Conservation (phyloP, 2,329 filamentous ascomycete species). For the Fusarium drepaniforme region DNA sequence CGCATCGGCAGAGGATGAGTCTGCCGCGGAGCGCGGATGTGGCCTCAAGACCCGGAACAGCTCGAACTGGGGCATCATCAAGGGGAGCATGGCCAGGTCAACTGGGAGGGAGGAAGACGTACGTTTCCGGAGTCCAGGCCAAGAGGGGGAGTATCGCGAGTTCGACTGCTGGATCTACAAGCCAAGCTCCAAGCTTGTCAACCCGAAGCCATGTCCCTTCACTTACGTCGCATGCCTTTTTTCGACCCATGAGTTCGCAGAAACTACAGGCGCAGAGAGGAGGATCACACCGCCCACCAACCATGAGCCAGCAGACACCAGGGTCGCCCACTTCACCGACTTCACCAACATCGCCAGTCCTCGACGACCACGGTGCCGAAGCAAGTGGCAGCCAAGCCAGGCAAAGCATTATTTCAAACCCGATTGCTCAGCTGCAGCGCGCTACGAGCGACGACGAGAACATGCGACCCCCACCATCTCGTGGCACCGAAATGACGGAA, state of each 20-base stretch:
- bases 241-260: slow-evolving; percentile 96
- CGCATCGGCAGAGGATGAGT: slow-evolving; percentile 44
- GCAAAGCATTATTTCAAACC: slow-evolving; percentile 69
- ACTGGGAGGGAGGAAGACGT: slow-evolving; percentile 64
- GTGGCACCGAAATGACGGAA: slow-evolving; percentile 85
- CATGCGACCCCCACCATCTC: slow-evolving; percentile 73
- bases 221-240: slow-evolving; percentile 90
- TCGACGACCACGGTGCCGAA: slow-evolving; percentile 57
- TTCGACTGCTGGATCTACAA: slow-evolving; percentile 65
- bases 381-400: slow-evolving; percentile 60
- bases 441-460: slow-evolving; percentile 58
- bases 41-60: slow-evolving; percentile 66
- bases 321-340: slow-evolving; percentile 32
- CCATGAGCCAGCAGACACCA: slow-evolving; percentile 52
- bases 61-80: slow-evolving; percentile 60
- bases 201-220: slow-evolving; percentile 91
- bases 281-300: slow-evolving; percentile 63
- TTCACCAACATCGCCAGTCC: slow-evolving; percentile 36
- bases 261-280: slow-evolving; percentile 89
- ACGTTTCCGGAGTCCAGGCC: slow-evolving; percentile 55
- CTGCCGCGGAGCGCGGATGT: slow-evolving; percentile 56
- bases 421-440: slow-evolving; percentile 49
- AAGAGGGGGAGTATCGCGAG: slow-evolving; percentile 58
- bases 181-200: slow-evolving; percentile 67
- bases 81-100: slow-evolving; percentile 64